Percentiles rank a stretch among this genome's conserved stretches.
phyloP scores from a whole-genome alignment of 2,329 filamentous ascomycete species.

The Penicillium sp. region DNA sequence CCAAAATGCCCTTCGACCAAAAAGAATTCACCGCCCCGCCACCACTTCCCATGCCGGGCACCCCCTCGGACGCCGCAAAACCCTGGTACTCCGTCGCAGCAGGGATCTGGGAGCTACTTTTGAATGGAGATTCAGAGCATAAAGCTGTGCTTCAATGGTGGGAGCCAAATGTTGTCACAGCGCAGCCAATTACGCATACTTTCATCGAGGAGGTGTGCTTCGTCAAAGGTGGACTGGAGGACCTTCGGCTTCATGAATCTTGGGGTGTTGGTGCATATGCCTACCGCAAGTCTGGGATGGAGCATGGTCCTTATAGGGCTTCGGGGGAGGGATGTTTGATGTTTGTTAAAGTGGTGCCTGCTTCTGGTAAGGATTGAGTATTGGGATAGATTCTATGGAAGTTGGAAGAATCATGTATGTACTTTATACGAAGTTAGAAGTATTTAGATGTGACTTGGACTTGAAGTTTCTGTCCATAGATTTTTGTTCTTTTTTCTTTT shows the following conservation, averaged over 20 bases:
- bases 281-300: conserved; percentile 40
- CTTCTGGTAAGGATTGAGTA: neutral
- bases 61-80: conserved; percentile 12
- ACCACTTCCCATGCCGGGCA: conserved; percentile 16
- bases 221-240: conserved; percentile 34
- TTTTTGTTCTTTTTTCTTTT: neutral
- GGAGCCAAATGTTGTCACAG: conserved; percentile 30
- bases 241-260: conserved; percentile 26
- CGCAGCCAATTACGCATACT: conserved; percentile 31
- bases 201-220: conserved; percentile 41
- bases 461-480: neutral
- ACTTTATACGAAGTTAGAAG: neutral
- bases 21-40: conserved; percentile 24
- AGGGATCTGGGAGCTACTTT: conserved; percentile 35
- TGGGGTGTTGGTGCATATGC: conserved; percentile 39
- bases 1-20: conserved; percentile 15
- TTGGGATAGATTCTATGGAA: neutral
- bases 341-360: conserved; percentile 23
- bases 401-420: neutral
- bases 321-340: conserved; percentile 36
- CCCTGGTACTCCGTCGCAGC: conserved; percentile 27
- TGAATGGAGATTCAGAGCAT: conserved; percentile 34
- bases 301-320: conserved; percentile 37
- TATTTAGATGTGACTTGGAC: neutral
- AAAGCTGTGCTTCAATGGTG: conserved; percentile 35